Evolutionary conservation across 176 grass and related monocot genomes (phyloP), one percentile per base, ranked within the genome.

Genomic region (Triticum dicoccoides): DNA sequence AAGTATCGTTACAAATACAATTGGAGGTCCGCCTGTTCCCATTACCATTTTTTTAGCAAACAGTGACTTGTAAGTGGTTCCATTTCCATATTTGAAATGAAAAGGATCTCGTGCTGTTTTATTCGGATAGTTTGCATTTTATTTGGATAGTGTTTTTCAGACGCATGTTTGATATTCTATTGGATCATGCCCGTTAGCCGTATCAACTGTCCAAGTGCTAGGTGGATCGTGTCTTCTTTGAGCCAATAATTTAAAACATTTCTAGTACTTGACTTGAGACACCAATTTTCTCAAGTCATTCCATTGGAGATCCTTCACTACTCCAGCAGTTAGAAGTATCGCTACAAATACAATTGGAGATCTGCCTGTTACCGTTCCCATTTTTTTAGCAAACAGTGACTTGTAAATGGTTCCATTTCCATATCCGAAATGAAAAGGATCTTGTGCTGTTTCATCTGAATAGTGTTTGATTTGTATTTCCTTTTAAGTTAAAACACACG

Each of bases 21-120:
- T 5, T 47, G 69, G 82, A 88, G 85, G 85, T 88, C 85, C 1
- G 67, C 58, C 25, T 81, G 61, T 84, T 80, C 32, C 35, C 17
- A 66, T 87, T 87, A 5, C 67, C 69, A 62, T 91, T 84, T 91
- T 91, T 91, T 91, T 91, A 81, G 89, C 68, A 69, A 61, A 37
- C 66, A 25, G 29, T 67, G 45, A 76, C 49, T 81, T 81, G 89
- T 81, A 87, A 88, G 84, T 81, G 76, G 62, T 63, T 84, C 23
- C 47, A 32, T 69, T 63, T 81, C 63, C 67, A 51, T 76, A 2
- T 75, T 45, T 85, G 69, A 76, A 84, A 84, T 76, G 76, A 63
- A 61, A 82, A 59, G 12, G 25, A 61, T 70, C 64, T 86, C 32
- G 23, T 80, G 65, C 15, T 58, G 25, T 68, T 67, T 30, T 81